Evolutionary conservation across 163 green algal species (phyloP).

Genomic region (Smithsoniella earleae): DNA sequence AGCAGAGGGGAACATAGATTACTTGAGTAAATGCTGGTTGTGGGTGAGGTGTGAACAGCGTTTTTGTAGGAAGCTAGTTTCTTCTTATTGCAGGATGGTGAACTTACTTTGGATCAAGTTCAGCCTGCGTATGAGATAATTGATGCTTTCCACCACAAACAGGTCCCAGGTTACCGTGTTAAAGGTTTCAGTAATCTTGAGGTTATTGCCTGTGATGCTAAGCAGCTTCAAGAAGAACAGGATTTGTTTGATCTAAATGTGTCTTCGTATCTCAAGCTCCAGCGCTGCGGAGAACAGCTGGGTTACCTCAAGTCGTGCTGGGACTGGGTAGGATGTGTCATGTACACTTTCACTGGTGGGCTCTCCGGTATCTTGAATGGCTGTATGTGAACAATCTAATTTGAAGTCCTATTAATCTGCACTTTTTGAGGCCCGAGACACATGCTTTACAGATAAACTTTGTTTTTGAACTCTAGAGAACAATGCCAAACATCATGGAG

Average conservation of each 20-base stretch:
- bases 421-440: too few relatives aligned
- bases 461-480: too few relatives aligned
- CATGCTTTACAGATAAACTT: too few relatives aligned
- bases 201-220: conserved; percentile 57
- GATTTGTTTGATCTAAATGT: conserved; percentile 55
- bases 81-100: conserved; percentile 26
- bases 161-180: conserved; percentile 32
- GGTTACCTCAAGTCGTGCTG: conserved; percentile 74
- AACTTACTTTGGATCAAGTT: conserved; percentile 38
- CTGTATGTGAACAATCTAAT: too few relatives aligned
- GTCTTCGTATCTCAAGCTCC: conserved; percentile 48
- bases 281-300: conserved; percentile 75
- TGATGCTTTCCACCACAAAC: conserved; percentile 64
- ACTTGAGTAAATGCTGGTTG: background rate
- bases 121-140: conserved; percentile 50
- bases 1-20: too few relatives aligned
- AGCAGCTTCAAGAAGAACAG: conserved; percentile 70
- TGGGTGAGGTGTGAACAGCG: too few relatives aligned
- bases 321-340: conserved; percentile 66
- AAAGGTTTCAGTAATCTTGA: conserved; percentile 49
- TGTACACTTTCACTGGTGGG: conserved; percentile 81
- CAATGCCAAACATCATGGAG: too few relatives aligned
- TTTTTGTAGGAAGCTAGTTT: too few relatives aligned
- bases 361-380: too few relatives aligned
- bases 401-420: too few relatives aligned